Evolutionary conservation across 2,329 filamentous ascomycete genomes (phyloP).

Genomic region (Diaporthe australafricana): DNA sequence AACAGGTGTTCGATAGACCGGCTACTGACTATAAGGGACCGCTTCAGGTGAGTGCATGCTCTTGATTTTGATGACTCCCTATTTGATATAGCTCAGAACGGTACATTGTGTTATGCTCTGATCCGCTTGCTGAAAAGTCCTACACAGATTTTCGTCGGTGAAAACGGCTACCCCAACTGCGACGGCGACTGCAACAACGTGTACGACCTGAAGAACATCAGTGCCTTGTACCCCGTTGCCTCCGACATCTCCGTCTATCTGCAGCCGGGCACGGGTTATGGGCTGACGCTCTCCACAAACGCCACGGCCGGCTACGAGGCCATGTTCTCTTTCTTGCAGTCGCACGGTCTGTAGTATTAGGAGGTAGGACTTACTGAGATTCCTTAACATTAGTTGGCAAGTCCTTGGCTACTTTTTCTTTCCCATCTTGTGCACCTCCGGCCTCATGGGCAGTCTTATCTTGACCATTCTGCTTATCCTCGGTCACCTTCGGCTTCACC

Average conservation of each 20-base stretch:
- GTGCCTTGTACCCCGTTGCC: conserved; percentile 43
- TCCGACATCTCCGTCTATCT: conserved; percentile 44
- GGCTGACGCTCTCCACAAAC: conserved; percentile 49
- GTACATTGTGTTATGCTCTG: neutral
- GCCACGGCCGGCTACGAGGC: conserved; percentile 47
- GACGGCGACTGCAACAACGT: conserved; percentile 48
- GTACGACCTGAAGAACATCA: conserved; percentile 14
- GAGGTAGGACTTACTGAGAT: no score
- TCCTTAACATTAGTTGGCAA: no score
- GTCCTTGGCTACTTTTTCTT: no score
- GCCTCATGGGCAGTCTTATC: no score
- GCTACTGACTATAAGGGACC: conserved; percentile 46
- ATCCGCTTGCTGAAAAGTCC: neutral
- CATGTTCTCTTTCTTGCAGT: conserved; percentile 41
- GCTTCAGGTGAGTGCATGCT: conserved; percentile 34
- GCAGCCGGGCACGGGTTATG: conserved; percentile 52
- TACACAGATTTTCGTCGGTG: conserved; percentile 45
- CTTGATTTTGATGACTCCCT: neutral
- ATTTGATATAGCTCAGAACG: neutral
- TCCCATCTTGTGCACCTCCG: no score
- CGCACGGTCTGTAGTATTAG: neutral
- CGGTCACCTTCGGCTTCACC: no score
- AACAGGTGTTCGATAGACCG: conserved; percentile 38
- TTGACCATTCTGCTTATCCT: no score
- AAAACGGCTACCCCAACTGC: conserved; percentile 49